These are phyloP conservation scores for Rosa lucieae DNA, from an alignment of 306 rosid species.

Conservation along the genomic window DNA sequence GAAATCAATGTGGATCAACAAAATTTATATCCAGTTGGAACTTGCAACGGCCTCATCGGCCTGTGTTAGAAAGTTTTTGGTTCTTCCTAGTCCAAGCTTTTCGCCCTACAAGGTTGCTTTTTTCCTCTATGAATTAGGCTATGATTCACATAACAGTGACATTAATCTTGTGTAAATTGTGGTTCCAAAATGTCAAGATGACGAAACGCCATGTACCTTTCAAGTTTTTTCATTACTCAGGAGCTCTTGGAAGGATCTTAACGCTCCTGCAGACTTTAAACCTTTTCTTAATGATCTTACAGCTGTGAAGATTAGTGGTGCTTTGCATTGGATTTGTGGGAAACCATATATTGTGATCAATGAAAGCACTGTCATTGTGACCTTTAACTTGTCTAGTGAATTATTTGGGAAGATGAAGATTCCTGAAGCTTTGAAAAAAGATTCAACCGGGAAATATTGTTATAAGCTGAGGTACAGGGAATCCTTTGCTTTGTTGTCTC, in stretches of 20 bases:
- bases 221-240: background rate
- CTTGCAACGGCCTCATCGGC: background rate
- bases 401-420: background rate
- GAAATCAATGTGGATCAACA: background rate
- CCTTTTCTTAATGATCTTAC: background rate
- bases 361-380: background rate
- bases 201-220: background rate
- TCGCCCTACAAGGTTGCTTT: background rate
- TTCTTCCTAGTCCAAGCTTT: background rate
- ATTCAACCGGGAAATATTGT: background rate
- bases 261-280: background rate
- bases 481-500: background rate
- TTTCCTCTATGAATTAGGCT: background rate
- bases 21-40: background rate
- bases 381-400: background rate
- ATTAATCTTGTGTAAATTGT: background rate
- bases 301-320: background rate
- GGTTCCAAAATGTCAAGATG: background rate
- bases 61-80: background rate
- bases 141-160: background rate
- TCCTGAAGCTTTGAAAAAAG: background rate
- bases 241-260: background rate
- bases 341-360: background rate
- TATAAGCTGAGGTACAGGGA: background rate
- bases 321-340: conserved; percentile 1